Percentiles rank a stretch among this genome's conserved stretches.
phyloP scores from a whole-genome alignment of 2,329 filamentous ascomycete species.

The Trichoderma sp. region DNA sequence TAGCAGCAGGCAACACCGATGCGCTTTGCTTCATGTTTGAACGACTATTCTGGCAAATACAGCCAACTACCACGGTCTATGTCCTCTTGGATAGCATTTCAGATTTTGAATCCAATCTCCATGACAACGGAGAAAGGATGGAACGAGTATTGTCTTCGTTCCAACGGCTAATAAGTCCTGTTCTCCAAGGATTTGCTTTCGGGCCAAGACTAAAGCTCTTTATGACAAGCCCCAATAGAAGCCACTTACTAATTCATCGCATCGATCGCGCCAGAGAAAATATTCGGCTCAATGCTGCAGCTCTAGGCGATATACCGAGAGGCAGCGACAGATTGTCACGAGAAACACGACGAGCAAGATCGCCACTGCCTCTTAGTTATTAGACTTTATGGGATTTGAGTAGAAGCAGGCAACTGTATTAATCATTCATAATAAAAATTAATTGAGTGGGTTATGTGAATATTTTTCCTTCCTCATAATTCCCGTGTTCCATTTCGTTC shows the following conservation, averaged over 20 bases:
- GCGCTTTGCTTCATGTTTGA: conserved; percentile 11
- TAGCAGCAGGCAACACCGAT: conserved; percentile 2
- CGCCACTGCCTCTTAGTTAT: not conserved
- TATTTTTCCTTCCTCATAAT: not conserved
- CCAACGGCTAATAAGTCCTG: not conserved
- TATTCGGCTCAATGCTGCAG: conserved; percentile 2
- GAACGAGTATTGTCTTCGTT: not conserved
- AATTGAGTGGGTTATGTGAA: not conserved
- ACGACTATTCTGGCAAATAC: conserved; percentile 7
- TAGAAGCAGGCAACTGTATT: not conserved
- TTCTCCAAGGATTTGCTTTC: not conserved
- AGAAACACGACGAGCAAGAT: not conserved
- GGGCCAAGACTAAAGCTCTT: conserved; percentile 11
- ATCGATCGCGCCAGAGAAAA: conserved; percentile 3
- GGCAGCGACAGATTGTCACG: not conserved
- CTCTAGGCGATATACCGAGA: not conserved
- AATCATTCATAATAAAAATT: not conserved
- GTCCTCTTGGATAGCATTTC: conserved; percentile 12
- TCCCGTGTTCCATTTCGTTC: not conserved
- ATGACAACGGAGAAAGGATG: conserved; percentile 12
- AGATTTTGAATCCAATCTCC: not conserved
- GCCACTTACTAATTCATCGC: not conserved
- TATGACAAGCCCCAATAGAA: conserved; percentile 13
- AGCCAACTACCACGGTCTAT: not conserved
- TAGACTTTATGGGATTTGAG: not conserved